Evolutionary conservation across 75 land plant genomes (phyloP), one percentile per base, ranked within the genome.

Genomic region (Pinus albicaulis): DNA sequence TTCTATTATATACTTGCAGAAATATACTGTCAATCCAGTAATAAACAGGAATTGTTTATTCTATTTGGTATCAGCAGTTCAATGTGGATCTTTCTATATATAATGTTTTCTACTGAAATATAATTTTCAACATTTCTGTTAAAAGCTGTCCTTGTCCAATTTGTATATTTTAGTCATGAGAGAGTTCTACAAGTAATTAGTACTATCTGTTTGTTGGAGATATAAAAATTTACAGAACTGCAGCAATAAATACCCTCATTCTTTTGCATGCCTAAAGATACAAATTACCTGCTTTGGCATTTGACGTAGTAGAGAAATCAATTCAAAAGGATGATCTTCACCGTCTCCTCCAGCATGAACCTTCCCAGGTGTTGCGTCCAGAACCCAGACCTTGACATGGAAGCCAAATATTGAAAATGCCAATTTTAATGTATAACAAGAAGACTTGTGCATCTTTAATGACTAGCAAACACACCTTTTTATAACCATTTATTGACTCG

Each of bases 341-440:
- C 99, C 99, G 88, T 90, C 93, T 28, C 95, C 98, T 28, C 93
- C 98, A 60, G 99, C 78, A 62, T 86, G 88, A 65, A 94, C 93
- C 77, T 79, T 94, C 69, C 99, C 99, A 81, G 99, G 99, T 57
- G 95, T 94, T 53, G 99, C 91, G 83, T 96, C 99, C 20, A 96
- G 77, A 61, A 92, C 88, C 99, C 99, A 96, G 13, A 94, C 95
- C 99, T 96, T 69, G 41, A 78, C 12, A 52, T 48, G 23, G 52
- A 81, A 44, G 68, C 16, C 56, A 52, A n/a, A 55, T 34, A 80
- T 22, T 20, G 77, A 22, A 59, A 25, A 14, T 6, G 62, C 16
- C 23, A 76, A 79, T 34, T 64, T 64, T 64, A 34, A 5, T 28
- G 34, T 17, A 17, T 16, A 34, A 64, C 68, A 64, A 31, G 17